A percentile compares a stretch with the other conserved stretches of the same genome.
Evolutionary conservation across 2,329 filamentous ascomycete genomes (phyloP).

Genomic region (Aspergillus calidoustus): DNA sequence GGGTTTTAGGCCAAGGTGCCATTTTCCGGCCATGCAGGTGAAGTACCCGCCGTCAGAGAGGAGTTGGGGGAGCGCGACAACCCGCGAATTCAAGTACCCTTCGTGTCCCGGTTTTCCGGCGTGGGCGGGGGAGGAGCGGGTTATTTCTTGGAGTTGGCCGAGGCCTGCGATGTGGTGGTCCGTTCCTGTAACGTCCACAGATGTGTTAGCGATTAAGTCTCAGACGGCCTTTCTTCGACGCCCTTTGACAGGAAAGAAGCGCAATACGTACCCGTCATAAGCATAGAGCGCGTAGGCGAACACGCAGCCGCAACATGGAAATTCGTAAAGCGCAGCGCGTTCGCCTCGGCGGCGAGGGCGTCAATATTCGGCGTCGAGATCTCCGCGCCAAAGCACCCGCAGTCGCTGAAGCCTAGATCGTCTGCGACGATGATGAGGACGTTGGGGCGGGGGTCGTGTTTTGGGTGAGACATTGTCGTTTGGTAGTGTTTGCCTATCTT

Average conservation of each 20-base stretch:
- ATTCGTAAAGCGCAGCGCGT: slow-evolving; percentile 64
- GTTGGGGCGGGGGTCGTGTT: slow-evolving; percentile 48
- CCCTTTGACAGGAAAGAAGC: no score
- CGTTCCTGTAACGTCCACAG: slow-evolving; percentile 70
- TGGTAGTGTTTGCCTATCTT: no score
- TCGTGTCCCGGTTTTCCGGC: slow-evolving; percentile 63
- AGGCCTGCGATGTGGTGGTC: slow-evolving; percentile 61
- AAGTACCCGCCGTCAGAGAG: slow-evolving; percentile 63
- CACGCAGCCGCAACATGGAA: slow-evolving; percentile 69
- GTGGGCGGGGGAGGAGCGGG: slow-evolving; percentile 56
- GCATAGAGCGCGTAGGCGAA: slow-evolving; percentile 42
- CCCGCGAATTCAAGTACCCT: slow-evolving; percentile 65
- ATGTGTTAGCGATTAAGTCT: slow-evolving; percentile 37
- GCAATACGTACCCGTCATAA: slow-evolving; percentile 41
- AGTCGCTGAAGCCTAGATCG: slow-evolving; percentile 64
- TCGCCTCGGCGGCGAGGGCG: slow-evolving; percentile 50
- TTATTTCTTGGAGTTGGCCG: slow-evolving; percentile 64
- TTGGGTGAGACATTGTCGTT: neutral
- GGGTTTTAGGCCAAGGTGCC: slow-evolving; percentile 64
- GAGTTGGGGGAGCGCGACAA: slow-evolving; percentile 63
- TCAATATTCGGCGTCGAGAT: slow-evolving; percentile 65
- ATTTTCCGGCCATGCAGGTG: slow-evolving; percentile 66
- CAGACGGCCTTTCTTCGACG: slow-evolving; percentile 35
- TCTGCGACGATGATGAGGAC: slow-evolving; percentile 65
- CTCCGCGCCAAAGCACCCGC: slow-evolving; percentile 64